Conservation (phyloP, 352 stramenopile species). For the Pythium graminicola region DNA sequence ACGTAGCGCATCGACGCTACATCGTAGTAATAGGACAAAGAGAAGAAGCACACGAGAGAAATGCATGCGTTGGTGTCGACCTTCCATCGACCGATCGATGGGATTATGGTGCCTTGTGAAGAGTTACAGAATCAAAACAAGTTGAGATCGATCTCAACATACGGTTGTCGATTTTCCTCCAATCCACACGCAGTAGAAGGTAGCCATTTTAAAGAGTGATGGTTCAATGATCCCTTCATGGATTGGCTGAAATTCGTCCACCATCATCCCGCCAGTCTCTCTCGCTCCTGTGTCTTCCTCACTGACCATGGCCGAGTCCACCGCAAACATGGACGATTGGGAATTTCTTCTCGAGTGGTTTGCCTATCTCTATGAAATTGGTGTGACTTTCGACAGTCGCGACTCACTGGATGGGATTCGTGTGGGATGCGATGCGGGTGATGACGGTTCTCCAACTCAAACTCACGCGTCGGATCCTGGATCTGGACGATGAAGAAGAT, state of each 20-base stretch:
- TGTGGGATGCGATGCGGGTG: neutral
- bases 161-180: neutral
- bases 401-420: neutral
- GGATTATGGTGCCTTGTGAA: neutral
- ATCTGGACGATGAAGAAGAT: neutral
- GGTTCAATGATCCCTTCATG: no score
- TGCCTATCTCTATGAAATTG: neutral
- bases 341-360: slow-evolving; percentile 1
- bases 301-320: neutral
- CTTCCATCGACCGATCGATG: neutral
- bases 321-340: neutral
- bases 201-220: no score
- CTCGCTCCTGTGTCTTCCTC: neutral
- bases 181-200: neutral
- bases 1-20: slow-evolving; percentile 4
- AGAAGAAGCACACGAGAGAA: neutral
- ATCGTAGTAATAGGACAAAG: neutral
- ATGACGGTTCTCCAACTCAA: neutral
- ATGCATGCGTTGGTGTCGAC: neutral
- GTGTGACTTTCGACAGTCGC: neutral
- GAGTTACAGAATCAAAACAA: neutral
- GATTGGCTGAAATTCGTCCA: no score
- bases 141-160: neutral
- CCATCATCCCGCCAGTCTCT: no score
- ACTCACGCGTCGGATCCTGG: neutral